These are phyloP conservation scores for Parsonsia alboflavescens DNA, from an alignment of 257 asterid species.

Conservation along the genomic window DNA sequence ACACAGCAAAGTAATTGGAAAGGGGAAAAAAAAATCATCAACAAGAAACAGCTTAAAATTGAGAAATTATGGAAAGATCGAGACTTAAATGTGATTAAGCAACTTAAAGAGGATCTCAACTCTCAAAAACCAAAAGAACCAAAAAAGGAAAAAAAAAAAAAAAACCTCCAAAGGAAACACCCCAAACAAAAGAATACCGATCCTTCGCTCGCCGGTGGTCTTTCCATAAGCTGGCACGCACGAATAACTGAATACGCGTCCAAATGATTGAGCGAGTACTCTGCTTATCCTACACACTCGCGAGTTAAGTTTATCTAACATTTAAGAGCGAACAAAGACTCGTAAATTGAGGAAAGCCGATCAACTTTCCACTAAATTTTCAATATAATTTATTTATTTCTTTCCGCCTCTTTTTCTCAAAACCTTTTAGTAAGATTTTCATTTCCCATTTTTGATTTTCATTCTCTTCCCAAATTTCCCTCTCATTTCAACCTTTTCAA, in stretches of 20 bases:
- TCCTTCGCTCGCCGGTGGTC: background rate
- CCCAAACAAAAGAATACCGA: background rate
- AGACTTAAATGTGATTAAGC: too few relatives aligned
- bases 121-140: too few relatives aligned
- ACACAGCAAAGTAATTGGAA: too few relatives aligned
- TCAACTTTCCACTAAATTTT: constrained; percentile 2
- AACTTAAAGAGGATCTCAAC: too few relatives aligned
- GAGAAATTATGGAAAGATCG: too few relatives aligned
- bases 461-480: constrained; percentile 31
- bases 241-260: background rate
- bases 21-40: too few relatives aligned
- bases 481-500: constrained; percentile 48
- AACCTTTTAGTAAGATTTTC: constrained; percentile 5
- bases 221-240: background rate
- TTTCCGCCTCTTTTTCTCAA: constrained; percentile 13
- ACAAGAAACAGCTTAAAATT: too few relatives aligned
- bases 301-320: background rate
- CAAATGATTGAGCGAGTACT: background rate
- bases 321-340: background rate
- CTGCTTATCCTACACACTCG: background rate
- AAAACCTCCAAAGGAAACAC: too few relatives aligned
- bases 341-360: constrained; percentile 38
- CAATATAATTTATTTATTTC: constrained; percentile 7
- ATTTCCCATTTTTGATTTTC: constrained; percentile 15
- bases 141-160: background rate